A percentile compares a stretch with the other conserved stretches of the same genome.
phyloP scores from a whole-genome alignment of 192 early-diverging fungal species.

The Cladochytrium replicatum region DNA sequence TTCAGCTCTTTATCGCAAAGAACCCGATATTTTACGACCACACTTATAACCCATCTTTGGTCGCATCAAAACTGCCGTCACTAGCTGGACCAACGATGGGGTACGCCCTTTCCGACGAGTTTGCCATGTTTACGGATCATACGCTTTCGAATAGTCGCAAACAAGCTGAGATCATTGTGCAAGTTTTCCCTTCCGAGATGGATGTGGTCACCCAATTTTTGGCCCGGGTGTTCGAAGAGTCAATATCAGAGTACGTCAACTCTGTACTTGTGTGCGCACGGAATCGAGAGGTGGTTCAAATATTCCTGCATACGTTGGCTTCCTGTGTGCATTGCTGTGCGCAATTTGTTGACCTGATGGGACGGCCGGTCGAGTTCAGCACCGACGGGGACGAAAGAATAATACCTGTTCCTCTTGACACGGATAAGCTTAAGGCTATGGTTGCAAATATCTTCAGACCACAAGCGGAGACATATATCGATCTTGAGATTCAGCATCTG shows the following conservation, averaged over 20 bases:
- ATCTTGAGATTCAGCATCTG: conserved; percentile 55
- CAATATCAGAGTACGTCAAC: conserved; percentile 63
- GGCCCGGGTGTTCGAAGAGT: conserved; percentile 73
- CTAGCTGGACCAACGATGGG: conserved; percentile 22
- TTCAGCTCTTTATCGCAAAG: conserved; percentile 74
- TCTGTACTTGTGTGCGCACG: conserved; percentile 53
- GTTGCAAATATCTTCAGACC: conserved; percentile 53
- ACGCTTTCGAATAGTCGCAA: conserved; percentile 44
- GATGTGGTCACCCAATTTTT: conserved; percentile 65
- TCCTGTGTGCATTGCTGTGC: conserved; percentile 46
- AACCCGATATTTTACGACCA: conserved; percentile 79
- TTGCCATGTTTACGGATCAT: conserved; percentile 59
- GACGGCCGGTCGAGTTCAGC: conserved; percentile 25
- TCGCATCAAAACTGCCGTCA: conserved; percentile 27
- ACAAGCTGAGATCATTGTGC: conserved; percentile 50
- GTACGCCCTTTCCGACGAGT: conserved; percentile 45
- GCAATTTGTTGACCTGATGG: conserved; percentile 41
- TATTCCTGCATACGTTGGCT: conserved; percentile 64
- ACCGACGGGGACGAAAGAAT: conserved; percentile 4
- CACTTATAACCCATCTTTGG: conserved; percentile 44
- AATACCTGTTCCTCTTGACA: conserved; percentile 37
- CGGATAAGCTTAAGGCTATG: conserved; percentile 38
- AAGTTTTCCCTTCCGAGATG: conserved; percentile 59
- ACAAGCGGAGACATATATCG: conserved; percentile 57
- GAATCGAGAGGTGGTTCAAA: conserved; percentile 37